Conservation (phyloP, 2,329 filamentous ascomycete species). For the Cryphonectria nitschkei region DNA sequence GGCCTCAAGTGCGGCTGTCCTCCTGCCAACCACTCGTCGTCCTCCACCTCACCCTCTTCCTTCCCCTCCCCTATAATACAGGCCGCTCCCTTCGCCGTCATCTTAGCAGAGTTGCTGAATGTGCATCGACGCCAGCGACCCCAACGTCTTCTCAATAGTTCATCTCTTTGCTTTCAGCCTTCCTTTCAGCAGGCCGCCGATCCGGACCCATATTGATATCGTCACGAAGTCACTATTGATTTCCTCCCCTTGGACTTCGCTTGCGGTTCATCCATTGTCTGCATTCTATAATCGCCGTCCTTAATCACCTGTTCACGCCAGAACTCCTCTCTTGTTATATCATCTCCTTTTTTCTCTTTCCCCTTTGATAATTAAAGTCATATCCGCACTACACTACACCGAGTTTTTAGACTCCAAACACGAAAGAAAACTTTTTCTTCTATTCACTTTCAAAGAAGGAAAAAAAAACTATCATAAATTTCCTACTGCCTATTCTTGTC, state of each 20-base stretch:
- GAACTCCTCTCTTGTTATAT: neutral
- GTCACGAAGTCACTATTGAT: constrained; percentile 26
- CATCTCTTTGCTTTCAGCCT: constrained; percentile 26
- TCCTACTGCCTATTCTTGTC: neutral
- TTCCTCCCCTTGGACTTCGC: constrained; percentile 15
- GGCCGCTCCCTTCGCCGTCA: constrained; percentile 8
- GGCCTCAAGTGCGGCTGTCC: constrained; percentile 11
- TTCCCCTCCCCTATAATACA: constrained; percentile 21
- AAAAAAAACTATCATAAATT: neutral
- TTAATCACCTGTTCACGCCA: neutral
- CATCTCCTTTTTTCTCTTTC: neutral
- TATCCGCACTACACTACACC: constrained; percentile 6
- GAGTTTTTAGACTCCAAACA: neutral
- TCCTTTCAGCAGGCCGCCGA: constrained; percentile 26
- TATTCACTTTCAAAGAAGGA: too few relatives aligned
- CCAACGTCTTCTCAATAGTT: constrained; percentile 27
- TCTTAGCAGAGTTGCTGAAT: constrained; percentile 4
- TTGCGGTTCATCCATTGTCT: constrained; percentile 7
- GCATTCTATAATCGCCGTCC: constrained; percentile 15
- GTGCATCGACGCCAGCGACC: constrained; percentile 27
- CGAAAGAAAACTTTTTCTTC: neutral
- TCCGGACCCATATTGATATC: constrained; percentile 25
- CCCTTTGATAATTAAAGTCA: neutral
- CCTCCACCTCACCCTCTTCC: neutral
- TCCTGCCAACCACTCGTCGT: neutral